Base-by-base conservation (phyloP, 495 filamentous ascomycete genomes). In the Rusavskia elegans region DNA sequence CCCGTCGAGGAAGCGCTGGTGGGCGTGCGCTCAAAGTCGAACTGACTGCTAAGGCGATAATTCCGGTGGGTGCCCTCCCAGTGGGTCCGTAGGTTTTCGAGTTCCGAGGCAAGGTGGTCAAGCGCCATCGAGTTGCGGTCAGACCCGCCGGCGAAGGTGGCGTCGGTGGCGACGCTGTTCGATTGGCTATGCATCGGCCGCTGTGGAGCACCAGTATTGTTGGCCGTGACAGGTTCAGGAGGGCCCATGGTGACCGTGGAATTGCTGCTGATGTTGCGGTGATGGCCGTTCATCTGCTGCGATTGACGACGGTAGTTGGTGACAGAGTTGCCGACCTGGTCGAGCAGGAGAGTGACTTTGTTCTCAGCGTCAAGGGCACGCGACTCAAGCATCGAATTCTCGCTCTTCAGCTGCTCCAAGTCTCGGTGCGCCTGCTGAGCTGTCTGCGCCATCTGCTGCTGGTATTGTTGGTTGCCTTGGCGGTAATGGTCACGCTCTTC, bases 61-160 rank as follows among this genome's bases (percentile, higher is more conserved):
- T 84, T 90, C 66, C 89, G 89, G 67, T 89, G 95, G 39, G 88
- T 95, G 44, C 83, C 83, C 66, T 97, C 89, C 90, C 93, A 97
- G 54, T 95, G 92, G 32, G 71, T 82, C 32, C 90, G 81, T 38
- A 97, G 74, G 17, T 83, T 77, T 52, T 98, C 92, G 5, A 99
- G 78, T 66, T 99, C 92, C 49, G 79, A 83, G 20, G 93, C 90
- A 3, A 99, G 76, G 41, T 82, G 88, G 63, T 97, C 92, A 9
- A 99, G 73, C 17, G 92, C 92, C 60, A 87, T 77, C 29, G 83
- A 88, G 57, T 87, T 87, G 52, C 89, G 79, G 49, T 76, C 80
- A 54, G 74, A 76, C 20, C 66, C 71, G 1, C 66, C 61, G 17
- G 72, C 68, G 53, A 82, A 87, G 44, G 72, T 74, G 37, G 80